Conservation (phyloP, 2,329 filamentous ascomycete species). For the Cryphonectria parasitica region DNA sequence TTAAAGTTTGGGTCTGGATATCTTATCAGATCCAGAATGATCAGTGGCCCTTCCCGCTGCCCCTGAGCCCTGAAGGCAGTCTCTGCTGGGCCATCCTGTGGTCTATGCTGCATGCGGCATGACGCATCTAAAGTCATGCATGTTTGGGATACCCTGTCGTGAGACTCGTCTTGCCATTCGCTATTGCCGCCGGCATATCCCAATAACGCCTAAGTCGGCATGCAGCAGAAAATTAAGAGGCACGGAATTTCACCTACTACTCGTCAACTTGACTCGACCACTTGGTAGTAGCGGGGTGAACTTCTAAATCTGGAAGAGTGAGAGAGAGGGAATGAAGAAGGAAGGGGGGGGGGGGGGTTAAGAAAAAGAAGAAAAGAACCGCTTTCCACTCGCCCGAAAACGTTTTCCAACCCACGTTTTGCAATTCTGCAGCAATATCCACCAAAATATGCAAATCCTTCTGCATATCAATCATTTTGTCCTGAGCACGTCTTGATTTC, state of each 20-base stretch:
- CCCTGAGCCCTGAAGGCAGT: not conserved
- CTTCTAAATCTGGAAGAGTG: not conserved
- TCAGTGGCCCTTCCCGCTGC: not conserved
- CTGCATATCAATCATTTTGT: not conserved
- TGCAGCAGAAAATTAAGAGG: not conserved
- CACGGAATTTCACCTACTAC: not conserved
- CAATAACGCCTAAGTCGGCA: not conserved
- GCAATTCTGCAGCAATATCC: not conserved
- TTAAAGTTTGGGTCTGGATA: not conserved
- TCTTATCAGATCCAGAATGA: conserved; percentile 5
- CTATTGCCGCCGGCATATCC: not conserved
- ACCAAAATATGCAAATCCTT: conserved; percentile 3
- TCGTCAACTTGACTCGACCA: not conserved
- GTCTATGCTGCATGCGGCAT: conserved; percentile 8
- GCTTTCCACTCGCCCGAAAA: not conserved
- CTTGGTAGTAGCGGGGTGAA: not conserved
- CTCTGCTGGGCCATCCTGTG: not conserved
- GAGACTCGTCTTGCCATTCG: not conserved
- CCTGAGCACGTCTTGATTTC: not conserved
- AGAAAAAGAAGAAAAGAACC: not conserved
- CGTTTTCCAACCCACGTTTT: not conserved
- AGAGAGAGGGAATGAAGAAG: not conserved
- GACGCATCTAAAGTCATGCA: not conserved
- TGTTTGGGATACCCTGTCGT: not conserved
- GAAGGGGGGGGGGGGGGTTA: too few species aligned